phyloP scores from a whole-genome alignment of 805 yeast genomes.

The Candida nemodendra region DNA sequence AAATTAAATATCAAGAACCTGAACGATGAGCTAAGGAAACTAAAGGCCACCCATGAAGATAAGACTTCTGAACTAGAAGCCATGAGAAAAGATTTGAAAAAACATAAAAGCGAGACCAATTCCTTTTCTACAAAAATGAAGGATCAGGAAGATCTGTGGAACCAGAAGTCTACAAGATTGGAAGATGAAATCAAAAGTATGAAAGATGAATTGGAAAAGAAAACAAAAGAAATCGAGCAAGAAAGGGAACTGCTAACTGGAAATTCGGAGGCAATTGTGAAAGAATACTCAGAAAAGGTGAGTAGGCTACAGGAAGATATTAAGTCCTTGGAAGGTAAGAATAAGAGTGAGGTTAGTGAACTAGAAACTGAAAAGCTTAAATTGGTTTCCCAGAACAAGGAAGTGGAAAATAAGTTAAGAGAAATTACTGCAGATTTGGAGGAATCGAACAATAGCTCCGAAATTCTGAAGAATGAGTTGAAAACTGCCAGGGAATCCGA shows the following conservation, averaged over 20 bases:
- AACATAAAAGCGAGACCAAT: conserved; percentile 7
- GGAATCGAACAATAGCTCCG: conserved; percentile 1
- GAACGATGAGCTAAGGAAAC: not conserved
- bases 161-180: conserved; percentile 21
- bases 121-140: conserved; percentile 19
- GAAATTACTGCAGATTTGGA: not conserved
- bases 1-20: not conserved
- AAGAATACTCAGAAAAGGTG: conserved; percentile 49
- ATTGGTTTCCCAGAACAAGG: conserved; percentile 3
- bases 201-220: conserved; percentile 36
- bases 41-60: not conserved
- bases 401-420: conserved; percentile 1
- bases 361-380: conserved; percentile 13
- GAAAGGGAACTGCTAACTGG: conserved; percentile 48
- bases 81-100: conserved; percentile 20
- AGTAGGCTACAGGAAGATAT: conserved; percentile 39
- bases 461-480: not conserved
- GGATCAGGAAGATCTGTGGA: conserved; percentile 20
- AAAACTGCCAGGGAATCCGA: not conserved
- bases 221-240: conserved; percentile 45
- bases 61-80: conserved; percentile 19
- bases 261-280: conserved; percentile 47
- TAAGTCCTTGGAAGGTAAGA: conserved; percentile 9
- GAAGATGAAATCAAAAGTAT: conserved; percentile 32
- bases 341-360: conserved; percentile 15